Evolutionary conservation across 331 rosid species (phyloP), one percentile per base, ranked within the genome.

Genomic region (Phaseolus coccineus): DNA sequence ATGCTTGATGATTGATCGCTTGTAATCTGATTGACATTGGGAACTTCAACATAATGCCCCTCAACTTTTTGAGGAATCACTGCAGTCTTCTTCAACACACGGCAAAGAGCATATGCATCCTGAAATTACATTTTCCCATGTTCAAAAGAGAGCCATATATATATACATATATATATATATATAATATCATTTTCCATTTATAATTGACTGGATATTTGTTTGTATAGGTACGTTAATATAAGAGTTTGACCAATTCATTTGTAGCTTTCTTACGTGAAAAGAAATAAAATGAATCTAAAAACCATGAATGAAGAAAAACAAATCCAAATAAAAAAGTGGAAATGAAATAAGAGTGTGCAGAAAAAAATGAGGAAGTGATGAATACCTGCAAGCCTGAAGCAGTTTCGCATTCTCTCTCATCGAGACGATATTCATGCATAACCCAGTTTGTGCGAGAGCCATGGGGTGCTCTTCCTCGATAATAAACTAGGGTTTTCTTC

Each of bases 401-500:
- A 61, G 58, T 87, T 74, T 93, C 97, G 11, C 98, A 93, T 87
- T 96, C 94, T 37, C 89, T 86, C 13, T 93, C 98, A 57, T 93
- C 98, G 2, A 96, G 99, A 58, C 99, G 98, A 28, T 96, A 96
- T 64, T 96, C 99, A 63, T 96, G 99, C 99, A 96, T 96, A 35
- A 96, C 96, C 99, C 99, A 96, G 53, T 85, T 90, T 0, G 98
- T 89, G 12, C 99, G 93, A 22, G 83, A 79, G 0, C 99, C 99
- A 42, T 96, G 99, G 0, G 99, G 99, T 7, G 99, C 99, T 65
- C 99, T 85, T 4, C 99, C 99, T 30, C 98, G 40, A 77, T 96
- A 96, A 77, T 96, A 96, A 87, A 96, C 99, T 77, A 96, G 90
- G 86, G 99, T 96, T 86, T 96, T 96, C 88, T 96, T 96, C 98